Conservation (phyloP, 2,329 filamentous ascomycete genomes). For the Nigrospora oryzae region DNA sequence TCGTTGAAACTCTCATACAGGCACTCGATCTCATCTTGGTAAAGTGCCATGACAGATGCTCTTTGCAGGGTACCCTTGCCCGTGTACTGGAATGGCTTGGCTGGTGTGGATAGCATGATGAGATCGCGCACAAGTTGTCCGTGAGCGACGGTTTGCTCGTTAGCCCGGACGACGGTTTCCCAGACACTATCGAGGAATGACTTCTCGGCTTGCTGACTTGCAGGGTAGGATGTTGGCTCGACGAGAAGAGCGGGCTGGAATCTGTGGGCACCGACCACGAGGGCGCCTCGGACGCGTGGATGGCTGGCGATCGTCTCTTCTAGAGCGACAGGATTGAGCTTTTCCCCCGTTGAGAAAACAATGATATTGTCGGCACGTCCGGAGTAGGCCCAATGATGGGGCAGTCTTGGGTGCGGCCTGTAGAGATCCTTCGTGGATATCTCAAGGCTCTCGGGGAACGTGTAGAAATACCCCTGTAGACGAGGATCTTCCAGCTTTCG, state of each 20-base stretch:
- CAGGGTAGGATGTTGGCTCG: conserved; percentile 27
- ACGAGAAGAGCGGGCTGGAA: conserved; percentile 40
- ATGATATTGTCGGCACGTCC: conserved; percentile 36
- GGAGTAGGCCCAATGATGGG: conserved; percentile 26
- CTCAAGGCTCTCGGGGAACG: conserved; percentile 29
- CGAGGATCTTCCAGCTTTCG: conserved; percentile 9
- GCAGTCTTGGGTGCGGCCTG: conserved; percentile 26
- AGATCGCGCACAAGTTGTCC: conserved; percentile 33
- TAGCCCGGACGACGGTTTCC: conserved; percentile 31
- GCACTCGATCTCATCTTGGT: conserved; percentile 31
- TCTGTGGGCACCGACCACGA: conserved; percentile 36
- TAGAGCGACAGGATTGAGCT: conserved; percentile 38
- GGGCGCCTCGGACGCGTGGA: conserved; percentile 26
- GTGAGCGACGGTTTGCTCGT: conserved; percentile 33
- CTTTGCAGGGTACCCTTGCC: conserved; percentile 38
- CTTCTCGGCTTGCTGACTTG: conserved; percentile 14
- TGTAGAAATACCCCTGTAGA: conserved; percentile 26
- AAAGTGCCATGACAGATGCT: conserved; percentile 26
- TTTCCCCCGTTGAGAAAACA: conserved; percentile 41
- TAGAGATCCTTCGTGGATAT: conserved; percentile 37
- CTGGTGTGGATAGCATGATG: conserved; percentile 26
- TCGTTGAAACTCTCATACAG: conserved; percentile 23
- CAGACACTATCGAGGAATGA: conserved; percentile 33
- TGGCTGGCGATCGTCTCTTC: conserved; percentile 30
- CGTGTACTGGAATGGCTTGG: conserved; percentile 33